A percentile compares a stretch with the other conserved stretches of the same genome.
These are phyloP conservation scores for Pyronema omphalodes DNA, from an alignment of 495 filamentous ascomycete species.

Conservation along the genomic window DNA sequence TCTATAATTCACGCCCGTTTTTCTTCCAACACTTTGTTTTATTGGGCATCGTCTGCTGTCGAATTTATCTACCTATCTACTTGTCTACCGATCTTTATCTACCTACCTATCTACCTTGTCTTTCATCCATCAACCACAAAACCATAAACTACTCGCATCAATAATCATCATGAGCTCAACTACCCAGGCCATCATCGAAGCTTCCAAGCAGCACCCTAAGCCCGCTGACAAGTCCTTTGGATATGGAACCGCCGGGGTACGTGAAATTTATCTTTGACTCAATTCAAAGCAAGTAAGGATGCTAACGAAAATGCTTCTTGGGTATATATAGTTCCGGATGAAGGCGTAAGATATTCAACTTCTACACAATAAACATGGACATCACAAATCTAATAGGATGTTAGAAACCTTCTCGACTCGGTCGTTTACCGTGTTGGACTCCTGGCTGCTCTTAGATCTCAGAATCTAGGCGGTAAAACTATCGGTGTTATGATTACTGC, in stretches of 20 bases:
- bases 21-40: too few species aligned
- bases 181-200: slow-evolving; percentile 30
- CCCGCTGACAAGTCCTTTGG: slow-evolving; percentile 49
- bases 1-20: too few species aligned
- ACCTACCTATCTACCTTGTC: background rate
- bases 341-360: slow-evolving; percentile 42
- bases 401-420: slow-evolving; percentile 52
- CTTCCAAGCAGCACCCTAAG: slow-evolving; percentile 51
- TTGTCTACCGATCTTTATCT: too few species aligned
- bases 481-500: slow-evolving; percentile 99
- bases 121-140: slow-evolving; percentile 9
- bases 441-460: slow-evolving; percentile 75
- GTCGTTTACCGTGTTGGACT: slow-evolving; percentile 83
- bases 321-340: slow-evolving; percentile 45
- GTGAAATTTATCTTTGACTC: slow-evolving; percentile 22
- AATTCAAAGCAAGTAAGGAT: slow-evolving; percentile 13
- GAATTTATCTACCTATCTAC: too few species aligned
- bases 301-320: too few species aligned
- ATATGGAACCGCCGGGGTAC: slow-evolving; percentile 87
- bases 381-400: slow-evolving; percentile 4
- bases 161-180: slow-evolving; percentile 21
- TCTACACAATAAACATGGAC: slow-evolving; percentile 22
- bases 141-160: background rate
- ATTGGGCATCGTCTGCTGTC: too few species aligned
- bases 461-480: slow-evolving; percentile 68